phyloP scores from a whole-genome alignment of 495 filamentous ascomycete genomes.

The Sordaria brevicollis region DNA sequence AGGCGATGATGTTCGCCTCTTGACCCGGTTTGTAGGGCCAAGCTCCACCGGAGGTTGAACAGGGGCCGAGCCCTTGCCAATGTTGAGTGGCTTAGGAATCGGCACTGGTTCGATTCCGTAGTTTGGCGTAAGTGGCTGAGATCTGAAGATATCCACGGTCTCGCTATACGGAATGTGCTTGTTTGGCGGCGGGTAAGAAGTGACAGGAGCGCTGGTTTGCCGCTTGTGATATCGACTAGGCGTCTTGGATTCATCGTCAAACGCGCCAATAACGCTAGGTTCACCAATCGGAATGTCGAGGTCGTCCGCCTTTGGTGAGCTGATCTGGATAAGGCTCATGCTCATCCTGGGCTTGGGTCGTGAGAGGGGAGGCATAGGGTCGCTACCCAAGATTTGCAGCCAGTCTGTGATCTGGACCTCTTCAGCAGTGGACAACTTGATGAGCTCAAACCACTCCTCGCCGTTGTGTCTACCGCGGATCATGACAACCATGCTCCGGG shows the following conservation, averaged over 20 bases:
- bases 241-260: conserved; percentile 13
- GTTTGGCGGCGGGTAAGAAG: conserved; percentile 34
- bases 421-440: conserved; percentile 59
- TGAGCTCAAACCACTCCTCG: conserved; percentile 71
- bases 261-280: conserved; percentile 22
- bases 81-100: conserved; percentile 43
- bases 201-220: conserved; percentile 9
- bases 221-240: conserved; percentile 16
- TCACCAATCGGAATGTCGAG: conserved; percentile 72
- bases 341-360: conserved; percentile 23
- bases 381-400: conserved; percentile 69
- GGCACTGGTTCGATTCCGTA: conserved; percentile 26
- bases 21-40: conserved; percentile 30
- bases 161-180: conserved; percentile 16
- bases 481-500: conserved; percentile 72
- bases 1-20: conserved; percentile 77
- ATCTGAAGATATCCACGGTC: background rate
- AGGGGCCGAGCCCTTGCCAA: conserved; percentile 28
- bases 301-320: conserved; percentile 42
- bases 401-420: conserved; percentile 74
- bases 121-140: background rate
- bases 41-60: conserved; percentile 41
- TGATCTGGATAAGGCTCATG: conserved; percentile 20
- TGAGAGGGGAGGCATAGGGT: conserved; percentile 59
- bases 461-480: conserved; percentile 53